Percentiles rank a stretch among this genome's conserved stretches.
Conservation (phyloP, 2,329 filamentous ascomycete species). For the Xylariaceae sp. region DNA sequence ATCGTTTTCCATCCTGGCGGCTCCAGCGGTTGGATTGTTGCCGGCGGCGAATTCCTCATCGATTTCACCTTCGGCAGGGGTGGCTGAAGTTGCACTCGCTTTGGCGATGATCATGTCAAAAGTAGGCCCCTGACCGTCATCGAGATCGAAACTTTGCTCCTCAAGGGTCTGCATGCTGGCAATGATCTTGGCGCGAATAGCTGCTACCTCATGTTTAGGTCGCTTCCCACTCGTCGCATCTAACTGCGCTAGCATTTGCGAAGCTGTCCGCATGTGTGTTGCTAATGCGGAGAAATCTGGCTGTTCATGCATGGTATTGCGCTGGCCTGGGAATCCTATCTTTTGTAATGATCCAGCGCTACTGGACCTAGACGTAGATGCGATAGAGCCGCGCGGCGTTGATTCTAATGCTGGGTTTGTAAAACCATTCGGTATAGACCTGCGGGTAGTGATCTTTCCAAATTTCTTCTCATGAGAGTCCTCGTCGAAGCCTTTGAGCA, state of each 20-base stretch:
- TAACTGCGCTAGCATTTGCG: conserved; percentile 80
- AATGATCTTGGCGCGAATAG: conserved; percentile 80
- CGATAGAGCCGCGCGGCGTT: conserved; percentile 65
- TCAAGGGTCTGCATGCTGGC: conserved; percentile 85
- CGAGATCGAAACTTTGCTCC: conserved; percentile 75
- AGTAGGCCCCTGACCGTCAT: conserved; percentile 66
- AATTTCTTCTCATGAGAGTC: conserved; percentile 34
- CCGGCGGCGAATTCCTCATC: conserved; percentile 41
- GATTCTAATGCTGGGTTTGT: conserved; percentile 45
- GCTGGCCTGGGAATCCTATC: conserved; percentile 53
- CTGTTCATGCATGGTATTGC: conserved; percentile 57
- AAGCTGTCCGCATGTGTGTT: conserved; percentile 81
- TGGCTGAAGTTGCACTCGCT: conserved; percentile 46
- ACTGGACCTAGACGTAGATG: conserved; percentile 60
- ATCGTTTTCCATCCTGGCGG: conserved; percentile 84
- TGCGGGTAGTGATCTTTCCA: conserved; percentile 23
- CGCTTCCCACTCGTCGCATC: conserved; percentile 76
- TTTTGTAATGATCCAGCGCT: conserved; percentile 59
- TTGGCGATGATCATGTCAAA: conserved; percentile 81
- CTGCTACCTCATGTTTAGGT: conserved; percentile 73
- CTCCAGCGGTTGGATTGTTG: conserved; percentile 66
- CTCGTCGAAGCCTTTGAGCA: conserved; percentile 55
- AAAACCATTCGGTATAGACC: conserved; percentile 25
- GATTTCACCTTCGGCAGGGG: conserved; percentile 34
- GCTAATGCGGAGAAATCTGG: conserved; percentile 77